These are phyloP conservation scores for Trichoderma aggressivum DNA, from an alignment of 2,329 filamentous ascomycete species.

Conservation along the genomic window DNA sequence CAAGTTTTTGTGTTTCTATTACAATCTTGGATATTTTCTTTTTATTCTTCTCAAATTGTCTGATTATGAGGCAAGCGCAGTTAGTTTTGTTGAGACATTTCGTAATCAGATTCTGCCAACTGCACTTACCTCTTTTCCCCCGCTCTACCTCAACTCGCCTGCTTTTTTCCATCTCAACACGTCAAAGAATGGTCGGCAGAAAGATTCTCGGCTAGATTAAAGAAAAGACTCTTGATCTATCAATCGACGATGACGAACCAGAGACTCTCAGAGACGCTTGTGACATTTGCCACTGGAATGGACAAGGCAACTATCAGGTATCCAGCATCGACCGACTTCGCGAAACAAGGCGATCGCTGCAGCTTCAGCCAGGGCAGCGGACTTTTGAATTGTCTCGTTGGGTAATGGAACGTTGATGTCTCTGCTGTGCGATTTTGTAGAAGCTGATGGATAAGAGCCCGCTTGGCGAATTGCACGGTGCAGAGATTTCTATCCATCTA, in stretches of 20 bases:
- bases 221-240: background rate
- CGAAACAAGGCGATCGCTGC: background rate
- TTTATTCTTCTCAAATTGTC: background rate
- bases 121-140: background rate
- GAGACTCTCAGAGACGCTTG: background rate
- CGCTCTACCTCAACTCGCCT: background rate
- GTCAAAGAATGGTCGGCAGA: background rate
- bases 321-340: too few relatives aligned
- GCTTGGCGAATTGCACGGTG: background rate
- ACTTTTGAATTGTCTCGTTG: background rate
- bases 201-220: background rate
- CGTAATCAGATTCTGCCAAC: background rate
- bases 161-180: background rate
- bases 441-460: background rate
- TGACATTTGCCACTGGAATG: background rate
- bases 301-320: background rate
- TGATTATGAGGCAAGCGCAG: background rate
- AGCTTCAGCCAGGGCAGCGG: background rate
- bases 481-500: background rate
- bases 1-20: background rate
- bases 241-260: background rate
- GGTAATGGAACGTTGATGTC: background rate
- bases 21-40: background rate
- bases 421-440: background rate
- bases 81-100: too few relatives aligned